Evolutionary conservation across 2,329 filamentous ascomycete species (phyloP).

Genomic region (Trichoderma hamatum): DNA sequence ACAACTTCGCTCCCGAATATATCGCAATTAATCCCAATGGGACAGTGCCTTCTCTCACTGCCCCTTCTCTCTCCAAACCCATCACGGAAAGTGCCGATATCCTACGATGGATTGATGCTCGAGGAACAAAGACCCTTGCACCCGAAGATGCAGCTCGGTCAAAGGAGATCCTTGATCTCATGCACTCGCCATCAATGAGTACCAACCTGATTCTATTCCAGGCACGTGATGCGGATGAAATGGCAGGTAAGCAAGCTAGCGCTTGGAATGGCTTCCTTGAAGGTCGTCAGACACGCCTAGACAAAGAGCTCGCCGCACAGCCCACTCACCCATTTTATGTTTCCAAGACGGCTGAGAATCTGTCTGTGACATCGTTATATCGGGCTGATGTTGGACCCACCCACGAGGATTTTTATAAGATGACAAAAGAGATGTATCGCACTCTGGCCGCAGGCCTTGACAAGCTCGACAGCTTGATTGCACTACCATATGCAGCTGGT

Average conservation of each 20-base stretch:
- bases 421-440: conserved; percentile 18
- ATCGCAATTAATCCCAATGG: conserved; percentile 30
- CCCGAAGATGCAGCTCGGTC: conserved; percentile 4
- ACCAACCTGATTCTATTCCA: conserved; percentile 31
- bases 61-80: conserved; percentile 28
- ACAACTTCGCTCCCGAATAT: conserved; percentile 31
- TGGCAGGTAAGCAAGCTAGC: conserved; percentile 13
- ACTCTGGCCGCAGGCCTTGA: conserved; percentile 28
- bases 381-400: not conserved
- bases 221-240: conserved; percentile 27
- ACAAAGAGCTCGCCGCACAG: conserved; percentile 25
- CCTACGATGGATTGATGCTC: conserved; percentile 28
- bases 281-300: conserved; percentile 29
- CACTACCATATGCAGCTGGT: conserved; percentile 30
- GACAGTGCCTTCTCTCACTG: conserved; percentile 29
- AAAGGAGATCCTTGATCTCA: conserved; percentile 28
- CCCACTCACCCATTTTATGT: conserved; percentile 31
- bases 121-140: not conserved
- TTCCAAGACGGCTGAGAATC: conserved; percentile 29
- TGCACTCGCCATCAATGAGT: conserved; percentile 27
- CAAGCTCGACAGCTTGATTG: conserved; percentile 28
- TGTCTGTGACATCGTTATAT: conserved; percentile 20
- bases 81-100: conserved; percentile 30
- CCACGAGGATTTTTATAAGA: conserved; percentile 26
- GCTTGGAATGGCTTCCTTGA: conserved; percentile 11